phyloP scores from a whole-genome alignment of 768 basidiomycete genomes.

The Jaapia argillacea region DNA sequence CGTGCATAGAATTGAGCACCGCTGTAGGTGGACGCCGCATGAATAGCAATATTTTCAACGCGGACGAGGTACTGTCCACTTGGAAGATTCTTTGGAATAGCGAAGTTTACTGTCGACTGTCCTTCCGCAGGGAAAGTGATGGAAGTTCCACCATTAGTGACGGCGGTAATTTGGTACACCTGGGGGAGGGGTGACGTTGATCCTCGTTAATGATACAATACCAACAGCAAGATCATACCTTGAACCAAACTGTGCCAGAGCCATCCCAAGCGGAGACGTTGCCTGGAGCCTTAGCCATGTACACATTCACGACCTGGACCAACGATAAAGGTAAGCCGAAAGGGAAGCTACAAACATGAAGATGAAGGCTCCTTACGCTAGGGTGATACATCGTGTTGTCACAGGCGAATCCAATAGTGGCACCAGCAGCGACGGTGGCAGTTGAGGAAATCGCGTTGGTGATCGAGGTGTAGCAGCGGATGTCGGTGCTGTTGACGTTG shows the following conservation, averaged over 20 bases:
- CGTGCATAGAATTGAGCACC: constrained; percentile 21
- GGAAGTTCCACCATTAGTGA: too few species aligned
- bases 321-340: constrained; percentile 24
- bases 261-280: constrained; percentile 24
- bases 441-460: neutral
- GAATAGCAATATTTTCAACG: constrained; percentile 13
- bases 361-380: neutral
- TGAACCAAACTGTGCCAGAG: constrained; percentile 33
- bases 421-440: neutral
- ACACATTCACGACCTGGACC: too few species aligned
- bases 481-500: neutral
- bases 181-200: constrained; percentile 17
- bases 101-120: constrained; percentile 17
- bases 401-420: neutral
- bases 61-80: constrained; percentile 24
- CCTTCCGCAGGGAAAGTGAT: neutral
- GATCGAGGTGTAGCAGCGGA: neutral
- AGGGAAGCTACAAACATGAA: constrained; percentile 14
- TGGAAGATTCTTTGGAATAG: constrained; percentile 19
- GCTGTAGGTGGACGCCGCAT: constrained; percentile 14
- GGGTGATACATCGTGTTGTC: neutral
- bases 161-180: constrained; percentile 7
- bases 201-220: constrained; percentile 14
- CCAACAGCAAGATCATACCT: constrained; percentile 25
- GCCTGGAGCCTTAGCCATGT: constrained; percentile 15